Conservation (phyloP, 2,329 filamentous ascomycete species). For the Myriosclerotinia duriaeana region DNA sequence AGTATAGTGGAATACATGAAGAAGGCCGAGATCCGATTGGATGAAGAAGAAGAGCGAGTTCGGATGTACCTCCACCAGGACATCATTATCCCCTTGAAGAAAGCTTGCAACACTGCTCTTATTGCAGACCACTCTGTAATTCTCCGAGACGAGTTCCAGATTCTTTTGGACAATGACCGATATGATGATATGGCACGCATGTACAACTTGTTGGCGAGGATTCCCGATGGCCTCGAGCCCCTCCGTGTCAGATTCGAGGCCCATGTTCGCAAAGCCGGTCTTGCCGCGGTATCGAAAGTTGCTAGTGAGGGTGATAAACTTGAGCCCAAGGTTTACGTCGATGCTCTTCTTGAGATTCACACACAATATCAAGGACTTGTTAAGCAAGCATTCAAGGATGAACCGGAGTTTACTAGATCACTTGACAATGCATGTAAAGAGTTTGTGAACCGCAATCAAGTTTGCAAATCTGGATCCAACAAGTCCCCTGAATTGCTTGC, state of each 20-base stretch:
- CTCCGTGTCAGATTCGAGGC: conserved; percentile 84
- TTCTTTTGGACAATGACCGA: conserved; percentile 88
- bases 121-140: conserved; percentile 84
- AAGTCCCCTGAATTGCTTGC: conserved; percentile 93
- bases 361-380: conserved; percentile 90
- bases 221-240: conserved; percentile 88
- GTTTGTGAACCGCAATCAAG: conserved; percentile 96
- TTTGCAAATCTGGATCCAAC: conserved; percentile 90
- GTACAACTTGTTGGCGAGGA: conserved; percentile 87
- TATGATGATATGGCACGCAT: conserved; percentile 95
- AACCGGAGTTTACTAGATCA: conserved; percentile 94
- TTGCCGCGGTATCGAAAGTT: conserved; percentile 87
- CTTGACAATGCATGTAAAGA: conserved; percentile 96
- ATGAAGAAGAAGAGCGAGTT: conserved; percentile 93
- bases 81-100: conserved; percentile 80
- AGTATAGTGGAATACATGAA: conserved; percentile 99
- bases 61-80: conserved; percentile 88
- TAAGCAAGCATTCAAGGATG: conserved; percentile 87
- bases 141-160: conserved; percentile 94
- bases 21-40: conserved; percentile 86
- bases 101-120: conserved; percentile 81
- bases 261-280: conserved; percentile 86
- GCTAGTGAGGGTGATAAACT: conserved; percentile 83
- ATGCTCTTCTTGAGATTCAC: conserved; percentile 91
- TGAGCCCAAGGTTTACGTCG: conserved; percentile 95